These are phyloP conservation scores for Podospora anserina DNA, from an alignment of 495 filamentous ascomycete species.

Conservation along the genomic window DNA sequence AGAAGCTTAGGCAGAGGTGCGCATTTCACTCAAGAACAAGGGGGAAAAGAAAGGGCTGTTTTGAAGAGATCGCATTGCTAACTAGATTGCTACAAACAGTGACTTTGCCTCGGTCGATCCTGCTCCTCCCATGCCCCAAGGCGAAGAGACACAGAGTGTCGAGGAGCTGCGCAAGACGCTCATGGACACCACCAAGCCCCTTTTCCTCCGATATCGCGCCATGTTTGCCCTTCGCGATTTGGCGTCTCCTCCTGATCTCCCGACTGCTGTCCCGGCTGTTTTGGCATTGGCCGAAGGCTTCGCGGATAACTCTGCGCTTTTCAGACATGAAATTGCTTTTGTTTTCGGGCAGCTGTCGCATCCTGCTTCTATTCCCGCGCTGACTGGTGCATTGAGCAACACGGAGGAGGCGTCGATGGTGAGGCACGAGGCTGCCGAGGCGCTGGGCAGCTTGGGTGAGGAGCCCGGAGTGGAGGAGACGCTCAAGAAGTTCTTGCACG, in stretches of 20 bases:
- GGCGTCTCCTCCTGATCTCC: slow-evolving; percentile 83
- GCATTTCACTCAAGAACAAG: slow-evolving; percentile 11
- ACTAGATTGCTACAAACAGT: slow-evolving; percentile 43
- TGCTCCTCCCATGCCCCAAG: slow-evolving; percentile 77
- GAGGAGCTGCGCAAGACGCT: slow-evolving; percentile 70
- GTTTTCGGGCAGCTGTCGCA: slow-evolving; percentile 96
- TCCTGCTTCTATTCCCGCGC: slow-evolving; percentile 89
- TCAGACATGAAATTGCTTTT: slow-evolving; percentile 96
- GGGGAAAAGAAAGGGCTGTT: neutral
- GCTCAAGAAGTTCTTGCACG: slow-evolving; percentile 78
- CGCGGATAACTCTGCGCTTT: slow-evolving; percentile 82
- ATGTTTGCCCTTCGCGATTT: slow-evolving; percentile 97
- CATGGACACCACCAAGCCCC: slow-evolving; percentile 69
- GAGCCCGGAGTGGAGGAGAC: slow-evolving; percentile 88
- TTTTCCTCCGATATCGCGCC: slow-evolving; percentile 92
- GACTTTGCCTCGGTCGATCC: slow-evolving; percentile 95
- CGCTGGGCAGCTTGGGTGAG: slow-evolving; percentile 90
- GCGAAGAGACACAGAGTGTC: slow-evolving; percentile 58
- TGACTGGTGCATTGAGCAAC: slow-evolving; percentile 74
- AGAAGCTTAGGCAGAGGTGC: slow-evolving; percentile 77
- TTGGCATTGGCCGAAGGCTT: slow-evolving; percentile 84
- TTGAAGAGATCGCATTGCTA: slow-evolving; percentile 7
- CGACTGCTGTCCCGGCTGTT: slow-evolving; percentile 80
- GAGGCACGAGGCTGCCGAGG: slow-evolving; percentile 94
- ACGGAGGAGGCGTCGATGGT: slow-evolving; percentile 88